Conservation (phyloP, 306 rosid genomes). For the Morella rubra region DNA sequence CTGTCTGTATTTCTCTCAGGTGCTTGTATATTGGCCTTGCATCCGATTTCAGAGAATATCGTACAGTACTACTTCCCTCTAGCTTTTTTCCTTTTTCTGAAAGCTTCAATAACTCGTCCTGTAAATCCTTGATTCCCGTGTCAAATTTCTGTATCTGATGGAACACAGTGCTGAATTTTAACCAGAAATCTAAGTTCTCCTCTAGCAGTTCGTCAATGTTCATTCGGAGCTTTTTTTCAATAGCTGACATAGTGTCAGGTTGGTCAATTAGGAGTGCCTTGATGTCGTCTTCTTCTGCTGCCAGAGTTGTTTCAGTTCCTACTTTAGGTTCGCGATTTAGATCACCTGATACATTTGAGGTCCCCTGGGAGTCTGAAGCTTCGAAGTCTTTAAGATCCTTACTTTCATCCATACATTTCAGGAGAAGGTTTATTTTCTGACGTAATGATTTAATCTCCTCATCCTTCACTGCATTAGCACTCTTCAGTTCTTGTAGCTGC, state of each 20-base stretch:
- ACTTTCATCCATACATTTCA: constrained; percentile 49
- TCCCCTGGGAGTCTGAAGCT: constrained; percentile 19
- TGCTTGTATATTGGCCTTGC: constrained; percentile 45
- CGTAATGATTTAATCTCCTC: constrained; percentile 74
- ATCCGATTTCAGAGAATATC: constrained; percentile 54
- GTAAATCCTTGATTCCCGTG: constrained; percentile 60
- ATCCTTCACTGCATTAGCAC: constrained; percentile 63
- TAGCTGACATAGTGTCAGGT: constrained; percentile 43
- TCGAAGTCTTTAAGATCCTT: constrained; percentile 33
- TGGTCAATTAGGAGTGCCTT: constrained; percentile 34
- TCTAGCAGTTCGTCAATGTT: constrained; percentile 81
- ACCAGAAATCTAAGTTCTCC: constrained; percentile 88
- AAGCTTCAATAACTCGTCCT: constrained; percentile 51
- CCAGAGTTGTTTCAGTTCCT: neutral
- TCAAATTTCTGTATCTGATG: constrained; percentile 72
- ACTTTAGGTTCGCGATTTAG: neutral
- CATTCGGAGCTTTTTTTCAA: constrained; percentile 66
- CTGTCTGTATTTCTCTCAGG: neutral
- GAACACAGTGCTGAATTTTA: constrained; percentile 69
- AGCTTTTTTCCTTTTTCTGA: constrained; percentile 41
- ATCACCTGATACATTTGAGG: neutral
- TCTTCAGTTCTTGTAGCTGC: constrained; percentile 62
- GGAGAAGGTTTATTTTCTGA: constrained; percentile 60
- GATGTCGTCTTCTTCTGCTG: constrained; percentile 19
- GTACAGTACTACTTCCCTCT: constrained; percentile 43